Evolutionary conservation across 2,329 filamentous ascomycete genomes (phyloP).

Genomic region (Calonectria pseudoreteaudii): DNA sequence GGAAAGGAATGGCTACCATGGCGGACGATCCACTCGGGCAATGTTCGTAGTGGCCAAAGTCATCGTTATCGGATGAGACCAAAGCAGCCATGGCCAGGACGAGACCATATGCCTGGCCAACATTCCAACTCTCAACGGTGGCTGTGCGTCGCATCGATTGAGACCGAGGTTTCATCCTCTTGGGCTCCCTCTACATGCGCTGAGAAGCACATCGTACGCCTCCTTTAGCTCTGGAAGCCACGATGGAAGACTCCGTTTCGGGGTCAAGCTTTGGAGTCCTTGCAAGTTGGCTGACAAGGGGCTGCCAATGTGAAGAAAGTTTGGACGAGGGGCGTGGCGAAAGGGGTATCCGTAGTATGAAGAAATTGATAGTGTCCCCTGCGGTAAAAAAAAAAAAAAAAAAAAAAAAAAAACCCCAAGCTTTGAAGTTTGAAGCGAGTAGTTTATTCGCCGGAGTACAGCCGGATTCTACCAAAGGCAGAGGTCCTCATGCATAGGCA

Average conservation of each 20-base stretch:
- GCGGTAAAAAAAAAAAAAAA: too few species aligned
- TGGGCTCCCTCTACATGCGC: not conserved
- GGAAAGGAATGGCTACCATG: constrained; percentile 33
- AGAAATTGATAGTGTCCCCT: not conserved
- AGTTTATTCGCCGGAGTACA: not conserved
- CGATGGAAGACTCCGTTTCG: not conserved
- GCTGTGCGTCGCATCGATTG: constrained; percentile 1
- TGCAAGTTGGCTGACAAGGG: not conserved
- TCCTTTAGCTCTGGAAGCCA: not conserved
- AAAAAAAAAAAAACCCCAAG: not conserved
- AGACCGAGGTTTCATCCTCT: not conserved
- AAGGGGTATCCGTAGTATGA: constrained; percentile 17
- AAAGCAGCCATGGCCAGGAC: constrained; percentile 1
- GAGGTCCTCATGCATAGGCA: not conserved
- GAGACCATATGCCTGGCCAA: not conserved
- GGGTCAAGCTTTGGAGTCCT: constrained; percentile 20
- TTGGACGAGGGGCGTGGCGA: constrained; percentile 8
- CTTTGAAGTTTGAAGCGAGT: not conserved
- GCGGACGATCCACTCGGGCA: constrained; percentile 32
- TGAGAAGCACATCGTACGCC: not conserved
- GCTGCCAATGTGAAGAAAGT: not conserved
- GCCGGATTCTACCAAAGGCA: not conserved
- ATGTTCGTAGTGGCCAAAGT: constrained; percentile 7
- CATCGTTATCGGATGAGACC: not conserved
- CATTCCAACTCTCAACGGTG: not conserved